A percentile compares a stretch with the other conserved stretches of the same genome.
These are phyloP conservation scores for Canavalia gladiata DNA, from an alignment of 306 rosid genomes.

Conservation along the genomic window DNA sequence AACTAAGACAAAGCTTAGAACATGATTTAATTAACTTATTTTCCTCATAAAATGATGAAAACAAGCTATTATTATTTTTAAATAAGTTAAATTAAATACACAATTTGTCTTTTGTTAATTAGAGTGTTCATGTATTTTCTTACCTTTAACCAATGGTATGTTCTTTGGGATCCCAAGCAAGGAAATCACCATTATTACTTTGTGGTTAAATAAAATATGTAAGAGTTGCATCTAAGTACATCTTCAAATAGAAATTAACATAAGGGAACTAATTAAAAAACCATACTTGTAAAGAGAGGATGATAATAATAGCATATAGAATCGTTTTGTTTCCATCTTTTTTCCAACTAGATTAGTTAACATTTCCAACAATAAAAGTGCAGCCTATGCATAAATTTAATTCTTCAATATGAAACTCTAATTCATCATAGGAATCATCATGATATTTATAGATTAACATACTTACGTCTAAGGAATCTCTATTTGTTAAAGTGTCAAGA, in stretches of 20 bases:
- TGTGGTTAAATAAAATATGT: slow-evolving; percentile 22
- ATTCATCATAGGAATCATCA: too few species aligned
- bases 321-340: slow-evolving; percentile 47
- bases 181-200: slow-evolving; percentile 69
- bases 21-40: too few species aligned
- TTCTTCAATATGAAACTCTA: not conserved
- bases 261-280: not conserved
- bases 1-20: not conserved
- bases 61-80: too few species aligned
- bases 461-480: too few species aligned
- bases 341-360: slow-evolving; percentile 51
- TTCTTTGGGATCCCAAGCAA: slow-evolving; percentile 77
- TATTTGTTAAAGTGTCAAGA: too few species aligned
- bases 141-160: slow-evolving; percentile 59
- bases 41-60: too few species aligned
- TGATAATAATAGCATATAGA: slow-evolving; percentile 65
- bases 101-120: not conserved
- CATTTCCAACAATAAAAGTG: slow-evolving; percentile 67
- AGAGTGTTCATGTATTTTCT: not conserved
- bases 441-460: too few species aligned
- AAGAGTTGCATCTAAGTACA: not conserved
- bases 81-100: too few species aligned
- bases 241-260: not conserved
- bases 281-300: slow-evolving; percentile 61
- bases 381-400: slow-evolving; percentile 44